Conservation (phyloP, 345 rosid species). For the Eucalyptus microcorys region DNA sequence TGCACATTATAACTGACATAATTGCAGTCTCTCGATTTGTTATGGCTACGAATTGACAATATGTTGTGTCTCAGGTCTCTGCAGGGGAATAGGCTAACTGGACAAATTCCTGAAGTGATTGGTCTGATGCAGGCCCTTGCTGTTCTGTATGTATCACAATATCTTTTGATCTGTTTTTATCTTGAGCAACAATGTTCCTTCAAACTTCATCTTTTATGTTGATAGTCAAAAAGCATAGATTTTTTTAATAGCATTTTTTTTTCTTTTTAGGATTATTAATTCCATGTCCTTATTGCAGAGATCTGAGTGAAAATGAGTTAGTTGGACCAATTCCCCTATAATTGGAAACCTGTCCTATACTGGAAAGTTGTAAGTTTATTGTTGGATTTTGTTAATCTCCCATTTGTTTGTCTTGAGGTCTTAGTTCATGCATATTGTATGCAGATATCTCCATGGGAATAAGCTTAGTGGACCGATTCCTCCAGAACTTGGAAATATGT, state of each 20-base stretch:
- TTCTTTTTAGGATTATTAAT: background rate
- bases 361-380: slow-evolving; percentile 66
- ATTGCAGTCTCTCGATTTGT: background rate
- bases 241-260: background rate
- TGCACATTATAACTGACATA: background rate
- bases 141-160: slow-evolving; percentile 50
- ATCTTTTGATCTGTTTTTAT: background rate
- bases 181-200: background rate
- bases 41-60: background rate
- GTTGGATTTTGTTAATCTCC: background rate
- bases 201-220: background rate
- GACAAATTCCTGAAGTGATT: slow-evolving; percentile 79
- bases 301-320: slow-evolving; percentile 86
- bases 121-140: slow-evolving; percentile 99
- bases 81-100: slow-evolving; percentile 72
- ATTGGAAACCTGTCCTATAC: slow-evolving; percentile 91
- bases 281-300: slow-evolving; percentile 23
- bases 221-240: background rate
- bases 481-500: slow-evolving; percentile 97
- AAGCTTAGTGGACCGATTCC: slow-evolving; percentile 82
- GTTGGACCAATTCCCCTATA: slow-evolving; percentile 84
- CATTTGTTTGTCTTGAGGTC: background rate
- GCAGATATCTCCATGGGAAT: slow-evolving; percentile 90
- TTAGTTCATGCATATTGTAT: background rate
- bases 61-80: slow-evolving; percentile 47